A percentile compares a stretch with the other conserved stretches of the same genome.
These are phyloP conservation scores for Vigna mungo DNA, from an alignment of 306 rosid species.

Conservation along the genomic window DNA sequence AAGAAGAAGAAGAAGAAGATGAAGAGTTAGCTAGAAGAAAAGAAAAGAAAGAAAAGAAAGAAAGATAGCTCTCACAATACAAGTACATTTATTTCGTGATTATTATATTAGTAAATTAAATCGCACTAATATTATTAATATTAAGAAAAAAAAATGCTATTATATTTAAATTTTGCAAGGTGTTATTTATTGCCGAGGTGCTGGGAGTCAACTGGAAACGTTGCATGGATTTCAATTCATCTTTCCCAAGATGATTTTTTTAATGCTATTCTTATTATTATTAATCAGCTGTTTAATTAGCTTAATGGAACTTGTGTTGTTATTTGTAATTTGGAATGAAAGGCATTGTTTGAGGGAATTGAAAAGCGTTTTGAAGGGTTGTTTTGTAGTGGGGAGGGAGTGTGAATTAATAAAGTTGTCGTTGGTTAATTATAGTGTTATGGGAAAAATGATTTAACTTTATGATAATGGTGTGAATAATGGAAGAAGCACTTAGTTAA, in stretches of 20 bases:
- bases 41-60: background rate
- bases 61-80: background rate
- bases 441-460: no score
- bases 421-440: no score
- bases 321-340: background rate
- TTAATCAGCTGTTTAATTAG: background rate
- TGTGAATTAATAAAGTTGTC: background rate
- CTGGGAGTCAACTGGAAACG: slow-evolving; percentile 64
- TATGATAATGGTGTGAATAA: no score
- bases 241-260: slow-evolving; percentile 59
- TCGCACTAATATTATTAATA: background rate
- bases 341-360: slow-evolving; percentile 32
- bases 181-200: background rate
- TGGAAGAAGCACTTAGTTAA: no score
- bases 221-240: slow-evolving; percentile 66
- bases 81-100: background rate
- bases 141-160: background rate
- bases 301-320: slow-evolving; percentile 23
- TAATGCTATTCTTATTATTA: background rate
- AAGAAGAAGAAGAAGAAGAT: background rate
- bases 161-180: background rate
- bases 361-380: background rate
- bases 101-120: slow-evolving; percentile 11
- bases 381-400: slow-evolving; percentile 11
- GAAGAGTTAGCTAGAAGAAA: slow-evolving; percentile 8